Evolutionary conservation across 2,329 filamentous ascomycete species (phyloP), one percentile per base, ranked within the genome.

Genomic region (Cladosporium sphaerospermum): DNA sequence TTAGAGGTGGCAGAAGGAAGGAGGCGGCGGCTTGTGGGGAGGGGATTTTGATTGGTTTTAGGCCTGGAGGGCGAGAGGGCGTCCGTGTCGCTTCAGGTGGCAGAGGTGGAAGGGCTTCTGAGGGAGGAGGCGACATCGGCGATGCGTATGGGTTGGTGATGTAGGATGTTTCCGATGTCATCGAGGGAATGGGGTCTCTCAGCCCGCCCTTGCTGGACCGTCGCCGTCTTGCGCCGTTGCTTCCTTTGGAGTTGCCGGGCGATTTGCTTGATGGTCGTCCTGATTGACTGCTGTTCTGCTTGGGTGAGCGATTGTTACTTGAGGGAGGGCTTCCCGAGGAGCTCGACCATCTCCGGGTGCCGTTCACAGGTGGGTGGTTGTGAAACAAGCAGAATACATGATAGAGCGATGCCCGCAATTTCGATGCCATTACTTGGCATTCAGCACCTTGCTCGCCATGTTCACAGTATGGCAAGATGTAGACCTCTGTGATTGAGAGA

Each of bases 311-410:
- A 4, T 54, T 53, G 4, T 54, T 43, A 51, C 52, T 61, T 37
- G 62, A 64, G 10, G 59, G 60, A 9, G 64, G 57, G 37, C 58
- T 64, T 6, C 52, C 56, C 9, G 59, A 59, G 11, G 55, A 57
- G 33, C 48, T 55, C 19, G 65, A 63, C 4, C 62, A 56, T 13
- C 60, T 56, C 37, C 82, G 78, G 33, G 67, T 56, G 34, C 78
- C 75, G 42, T 84, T 85, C 53, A 96, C 81, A 0, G 86, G 79
- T 0, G 92, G 92, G 50, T 89, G 83, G 71, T 96, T 96, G 74
- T 96, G 89, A 67, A 96, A 97, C 10, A 97, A 80, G 51, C 95
- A 93, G 69, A 96, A 96, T 60, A 99, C 89, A 73, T 99, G 92
- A 63, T 95, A 93, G 67, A 97, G 95, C 16, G 89, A 95, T 13